Evolutionary conservation across 306 rosid species (phyloP).

Genomic region (Alnus rubra): DNA sequence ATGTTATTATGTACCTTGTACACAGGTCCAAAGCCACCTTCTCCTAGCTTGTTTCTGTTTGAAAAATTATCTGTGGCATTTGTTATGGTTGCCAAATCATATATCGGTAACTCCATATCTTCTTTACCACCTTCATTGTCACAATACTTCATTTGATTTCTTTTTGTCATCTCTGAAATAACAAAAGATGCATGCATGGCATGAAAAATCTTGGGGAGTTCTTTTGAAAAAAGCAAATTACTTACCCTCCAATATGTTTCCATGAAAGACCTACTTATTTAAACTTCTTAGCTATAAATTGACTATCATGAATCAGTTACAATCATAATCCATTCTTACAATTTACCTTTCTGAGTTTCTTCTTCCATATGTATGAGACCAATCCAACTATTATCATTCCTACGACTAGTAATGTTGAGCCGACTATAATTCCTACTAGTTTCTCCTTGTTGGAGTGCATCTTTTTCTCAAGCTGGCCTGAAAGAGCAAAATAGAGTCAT

Average conservation of each 20-base stretch:
- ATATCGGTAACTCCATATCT: constrained; percentile 48
- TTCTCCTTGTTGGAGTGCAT: background rate
- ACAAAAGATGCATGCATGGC: background rate
- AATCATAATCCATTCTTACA: background rate
- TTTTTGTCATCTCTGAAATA: background rate
- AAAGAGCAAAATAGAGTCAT: background rate
- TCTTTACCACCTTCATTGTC: constrained; percentile 20
- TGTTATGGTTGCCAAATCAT: constrained; percentile 34
- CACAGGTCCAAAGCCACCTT: constrained; percentile 75
- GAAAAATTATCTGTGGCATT: constrained; percentile 54
- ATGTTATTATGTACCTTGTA: constrained; percentile 36
- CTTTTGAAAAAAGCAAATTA: background rate
- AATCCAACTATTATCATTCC: background rate
- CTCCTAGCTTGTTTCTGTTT: constrained; percentile 42
- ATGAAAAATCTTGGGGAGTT: too few species aligned
- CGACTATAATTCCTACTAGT: background rate
- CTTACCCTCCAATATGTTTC: background rate
- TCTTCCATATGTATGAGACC: background rate
- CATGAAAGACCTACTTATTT: too few species aligned
- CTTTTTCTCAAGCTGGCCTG: background rate
- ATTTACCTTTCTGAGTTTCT: background rate
- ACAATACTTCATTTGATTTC: background rate
- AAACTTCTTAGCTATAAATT: too few species aligned
- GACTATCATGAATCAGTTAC: background rate
- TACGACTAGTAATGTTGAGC: background rate